Conservation (phyloP, 2,329 filamentous ascomycete genomes). For the Claviceps sp. region DNA sequence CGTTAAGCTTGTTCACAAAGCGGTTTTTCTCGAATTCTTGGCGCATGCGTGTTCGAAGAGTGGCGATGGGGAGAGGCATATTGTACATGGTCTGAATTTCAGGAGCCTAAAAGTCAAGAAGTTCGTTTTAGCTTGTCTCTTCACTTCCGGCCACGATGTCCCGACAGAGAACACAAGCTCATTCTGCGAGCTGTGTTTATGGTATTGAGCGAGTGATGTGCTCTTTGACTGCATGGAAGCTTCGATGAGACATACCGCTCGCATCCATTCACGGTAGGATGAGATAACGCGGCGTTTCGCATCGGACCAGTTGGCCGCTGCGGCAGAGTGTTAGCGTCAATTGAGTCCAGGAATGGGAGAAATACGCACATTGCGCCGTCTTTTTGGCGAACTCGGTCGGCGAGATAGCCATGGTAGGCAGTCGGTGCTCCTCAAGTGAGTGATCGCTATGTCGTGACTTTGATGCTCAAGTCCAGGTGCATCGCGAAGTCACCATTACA, state of each 20-base stretch:
- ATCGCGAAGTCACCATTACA: constrained; percentile 1
- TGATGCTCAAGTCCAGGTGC: constrained; percentile 9
- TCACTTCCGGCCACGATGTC: not conserved
- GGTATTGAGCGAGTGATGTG: not conserved
- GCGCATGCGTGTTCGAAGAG: constrained; percentile 82
- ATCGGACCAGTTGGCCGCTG: constrained; percentile 81
- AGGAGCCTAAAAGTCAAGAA: constrained; percentile 51
- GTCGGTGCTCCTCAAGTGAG: constrained; percentile 21
- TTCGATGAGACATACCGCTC: constrained; percentile 58
- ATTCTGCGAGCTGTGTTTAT: not conserved
- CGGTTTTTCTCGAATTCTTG: constrained; percentile 95
- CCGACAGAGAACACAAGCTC: not conserved
- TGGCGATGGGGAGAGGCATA: constrained; percentile 73
- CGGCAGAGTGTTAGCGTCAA: constrained; percentile 21
- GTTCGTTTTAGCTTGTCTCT: constrained; percentile 2
- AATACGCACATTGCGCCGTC: constrained; percentile 59
- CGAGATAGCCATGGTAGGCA: constrained; percentile 66
- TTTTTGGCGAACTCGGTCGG: constrained; percentile 81
- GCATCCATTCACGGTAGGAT: constrained; percentile 90
- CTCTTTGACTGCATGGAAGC: not conserved
- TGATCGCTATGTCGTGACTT: constrained; percentile 16
- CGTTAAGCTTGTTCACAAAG: constrained; percentile 77
- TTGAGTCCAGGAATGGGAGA: not conserved
- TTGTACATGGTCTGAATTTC: constrained; percentile 98
- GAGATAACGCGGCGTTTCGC: constrained; percentile 75